Base-by-base conservation (phyloP, 2,329 filamentous ascomycete genomes). In the Cladosporium sp. region DNA sequence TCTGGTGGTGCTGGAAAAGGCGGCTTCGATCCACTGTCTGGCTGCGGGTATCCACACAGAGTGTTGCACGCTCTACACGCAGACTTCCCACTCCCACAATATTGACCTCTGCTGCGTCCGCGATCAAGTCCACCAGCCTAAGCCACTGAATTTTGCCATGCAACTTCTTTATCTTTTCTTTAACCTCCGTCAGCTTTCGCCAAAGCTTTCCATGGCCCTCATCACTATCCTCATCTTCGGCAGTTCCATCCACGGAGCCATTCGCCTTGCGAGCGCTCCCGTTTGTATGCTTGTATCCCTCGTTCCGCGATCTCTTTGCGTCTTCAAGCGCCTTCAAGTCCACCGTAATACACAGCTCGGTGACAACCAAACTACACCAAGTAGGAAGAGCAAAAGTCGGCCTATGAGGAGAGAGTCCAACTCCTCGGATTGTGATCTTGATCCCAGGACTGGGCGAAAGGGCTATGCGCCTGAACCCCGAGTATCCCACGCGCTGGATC, bases 381-480 rank as follows among this genome's bases (percentile, higher is more conserved):
- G 96, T 98, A 53, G 95, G 95, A 77, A 98, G 93, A 56, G 94
- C 92, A 79, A 99, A 98, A 6, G 95, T 98, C 14, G 95, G 95
- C 5, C 93, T 89, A 79, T 99, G 95, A 68, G 98, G 79, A 65
- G 91, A 90, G 72, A 99, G 84, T 53, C 95, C 93, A 61, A 99
- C 84, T 59, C 93, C 92, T 59, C 95, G 89, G 65, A 99, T 89
- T 77, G 97, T 92, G 77, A 99, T 88, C 73, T 90, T 90, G 74
- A 97, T 82, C 71, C 95, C 95, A 85, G 97, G 92, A 78, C 86
- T 89, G 30, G 92, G 92, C 16, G 91, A 92, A 78, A 96, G 98
- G 65, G 93, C 90, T 68, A 99, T 90, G 71, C 94, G 90, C 69
- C 94, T 90, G 70, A 99, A 84, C 39, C 95, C 97, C 71, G 96